Conservation (phyloP, 2,329 filamentous ascomycete genomes). For the Ceratocystis harringtonii region DNA sequence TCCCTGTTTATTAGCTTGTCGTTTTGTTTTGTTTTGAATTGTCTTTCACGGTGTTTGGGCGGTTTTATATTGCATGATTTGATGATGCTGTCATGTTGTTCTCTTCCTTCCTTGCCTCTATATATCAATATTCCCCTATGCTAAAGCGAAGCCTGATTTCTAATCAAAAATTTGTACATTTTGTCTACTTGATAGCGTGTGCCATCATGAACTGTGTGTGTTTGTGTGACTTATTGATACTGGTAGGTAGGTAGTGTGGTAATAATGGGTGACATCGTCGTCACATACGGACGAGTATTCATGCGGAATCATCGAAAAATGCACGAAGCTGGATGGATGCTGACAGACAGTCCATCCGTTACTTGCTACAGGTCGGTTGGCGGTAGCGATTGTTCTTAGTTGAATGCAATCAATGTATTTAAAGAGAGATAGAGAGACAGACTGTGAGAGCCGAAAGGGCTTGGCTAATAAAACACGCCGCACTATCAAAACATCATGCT, state of each 20-base stretch:
- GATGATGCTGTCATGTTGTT: background rate
- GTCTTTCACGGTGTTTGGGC: background rate
- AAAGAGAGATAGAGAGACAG: background rate
- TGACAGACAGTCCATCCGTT: too few relatives aligned
- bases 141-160: background rate
- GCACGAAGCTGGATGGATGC: too few relatives aligned
- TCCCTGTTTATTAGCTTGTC: background rate
- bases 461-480: background rate
- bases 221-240: too few relatives aligned
- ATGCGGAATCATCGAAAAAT: too few relatives aligned
- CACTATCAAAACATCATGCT: background rate
- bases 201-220: background rate
- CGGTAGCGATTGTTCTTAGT: too few relatives aligned
- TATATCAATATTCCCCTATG: background rate
- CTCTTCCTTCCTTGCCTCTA: background rate
- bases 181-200: background rate
- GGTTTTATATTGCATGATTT: constrained; percentile 5
- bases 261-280: too few relatives aligned
- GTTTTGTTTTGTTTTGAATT: constrained; percentile 1
- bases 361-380: too few relatives aligned
- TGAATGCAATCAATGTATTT: background rate
- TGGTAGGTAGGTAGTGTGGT: too few relatives aligned
- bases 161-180: background rate
- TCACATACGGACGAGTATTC: too few relatives aligned
- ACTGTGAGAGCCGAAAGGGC: background rate